Evolutionary conservation across 148 eudicot genomes (phyloP).

Genomic region (Amaranthus hypochondriacus): DNA sequence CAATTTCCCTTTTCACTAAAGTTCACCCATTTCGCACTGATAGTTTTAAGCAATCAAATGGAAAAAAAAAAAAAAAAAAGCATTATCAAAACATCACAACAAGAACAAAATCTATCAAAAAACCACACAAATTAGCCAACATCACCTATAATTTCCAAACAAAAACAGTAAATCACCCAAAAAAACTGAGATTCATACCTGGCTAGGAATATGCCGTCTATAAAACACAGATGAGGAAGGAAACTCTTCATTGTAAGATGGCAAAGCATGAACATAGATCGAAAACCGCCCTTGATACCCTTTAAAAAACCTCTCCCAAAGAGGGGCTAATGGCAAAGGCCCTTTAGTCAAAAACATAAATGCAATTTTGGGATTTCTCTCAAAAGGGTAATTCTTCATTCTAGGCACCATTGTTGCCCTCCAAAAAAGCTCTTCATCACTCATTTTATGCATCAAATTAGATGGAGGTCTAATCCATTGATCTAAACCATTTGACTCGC

Average conservation of each 20-base stretch:
- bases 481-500: slow-evolving; percentile 36
- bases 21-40: too few species aligned
- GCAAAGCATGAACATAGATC: slow-evolving; percentile 74
- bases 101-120: background rate
- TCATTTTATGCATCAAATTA: slow-evolving; percentile 74
- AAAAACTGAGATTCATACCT: slow-evolving; percentile 42
- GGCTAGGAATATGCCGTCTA: slow-evolving; percentile 74
- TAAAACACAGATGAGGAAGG: slow-evolving; percentile 71
- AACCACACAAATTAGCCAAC: background rate
- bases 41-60: background rate
- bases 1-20: too few species aligned
- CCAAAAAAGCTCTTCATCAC: slow-evolving; percentile 73
- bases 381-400: slow-evolving; percentile 56
- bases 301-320: slow-evolving; percentile 90
- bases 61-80: background rate
- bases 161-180: background rate
- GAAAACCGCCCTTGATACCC: slow-evolving; percentile 66
- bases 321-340: slow-evolving; percentile 85
- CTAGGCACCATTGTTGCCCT: slow-evolving; percentile 67
- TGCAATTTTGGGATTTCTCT: slow-evolving; percentile 73
- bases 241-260: slow-evolving; percentile 48
- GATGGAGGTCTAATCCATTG: slow-evolving; percentile 61
- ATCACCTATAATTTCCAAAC: background rate
- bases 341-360: slow-evolving; percentile 97
- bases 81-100: background rate